Evolutionary conservation across 2,329 filamentous ascomycete genomes (phyloP), one percentile per base, ranked within the genome.

Genomic region (Tolypocladium nubicola): DNA sequence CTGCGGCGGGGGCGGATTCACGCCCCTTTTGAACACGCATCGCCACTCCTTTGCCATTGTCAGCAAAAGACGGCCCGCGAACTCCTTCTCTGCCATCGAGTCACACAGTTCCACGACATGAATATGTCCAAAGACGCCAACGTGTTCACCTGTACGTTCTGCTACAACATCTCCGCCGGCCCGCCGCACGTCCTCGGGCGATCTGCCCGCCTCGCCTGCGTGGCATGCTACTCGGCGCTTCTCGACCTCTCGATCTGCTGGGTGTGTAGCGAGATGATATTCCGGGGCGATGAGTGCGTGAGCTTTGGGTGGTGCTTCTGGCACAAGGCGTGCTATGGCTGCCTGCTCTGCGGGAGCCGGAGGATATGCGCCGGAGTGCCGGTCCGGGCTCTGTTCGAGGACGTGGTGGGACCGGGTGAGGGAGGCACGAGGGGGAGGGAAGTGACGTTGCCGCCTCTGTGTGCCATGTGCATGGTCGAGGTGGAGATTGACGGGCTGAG

Each of bases 221-320:
- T 64, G 33, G 45, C 67, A 0, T 84, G 81, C 67, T 75, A 78
- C 66, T 61, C 68, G 9, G 73, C 73, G 1, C 66, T 84, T 2
- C 65, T 83, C 54, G 73, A 81, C 64, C 71, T 83, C 53, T 78
- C 79, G 59, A 77, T 83, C 55, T 83, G 77, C 66, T 83, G 71
- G 81, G 79, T 78, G 33, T 84, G 81, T 61, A 79, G 80, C 23
- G 79, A 82, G 65, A 67, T 80, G 49, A 74, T 84, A 14, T 74
- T 75, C 40, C 76, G 80, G 33, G 78, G 73, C 0, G 76, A 80
- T 30, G 80, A 83, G 58, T 79, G 78, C 60, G 77, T 83, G 45
- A 82, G 79, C 61, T 71, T 83, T n/a, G 80, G 80, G 0, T 83
- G 77, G 80, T 82, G 79, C 63, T 84, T 84, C 64, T 84, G 80